These are phyloP conservation scores for Berberis thunbergii DNA, from an alignment of 164 flowering plant genomes.

Conservation along the genomic window DNA sequence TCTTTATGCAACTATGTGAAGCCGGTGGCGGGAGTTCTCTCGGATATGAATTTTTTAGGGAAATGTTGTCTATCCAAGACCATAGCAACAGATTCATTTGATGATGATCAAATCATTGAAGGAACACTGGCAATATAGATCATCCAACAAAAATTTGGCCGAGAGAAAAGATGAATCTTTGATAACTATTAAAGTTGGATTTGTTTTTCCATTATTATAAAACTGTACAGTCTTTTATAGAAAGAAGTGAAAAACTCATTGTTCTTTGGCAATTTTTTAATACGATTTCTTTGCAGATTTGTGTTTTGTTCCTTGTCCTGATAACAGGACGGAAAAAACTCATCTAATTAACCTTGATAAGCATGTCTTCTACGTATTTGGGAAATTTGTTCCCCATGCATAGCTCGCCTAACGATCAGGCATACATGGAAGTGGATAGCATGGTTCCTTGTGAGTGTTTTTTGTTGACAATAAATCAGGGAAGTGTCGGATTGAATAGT, in stretches of 20 bases:
- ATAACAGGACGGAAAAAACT: too few relatives aligned
- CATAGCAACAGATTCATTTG: constrained; percentile 46
- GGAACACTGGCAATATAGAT: constrained; percentile 72
- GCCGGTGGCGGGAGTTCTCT: constrained; percentile 75
- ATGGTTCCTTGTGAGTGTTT: too few relatives aligned
- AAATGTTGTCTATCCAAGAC: constrained; percentile 47
- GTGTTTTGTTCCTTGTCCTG: too few relatives aligned
- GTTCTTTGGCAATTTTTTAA: too few relatives aligned
- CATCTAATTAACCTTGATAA: too few relatives aligned
- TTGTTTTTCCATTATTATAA: background rate
- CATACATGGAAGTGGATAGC: too few relatives aligned
- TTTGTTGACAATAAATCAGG: too few relatives aligned
- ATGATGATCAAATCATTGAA: constrained; percentile 60
- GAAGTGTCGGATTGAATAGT: too few relatives aligned
- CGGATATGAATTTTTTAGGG: constrained; percentile 81
- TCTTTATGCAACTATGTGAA: constrained; percentile 64
- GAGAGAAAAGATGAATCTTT: background rate
- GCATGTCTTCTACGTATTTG: too few relatives aligned
- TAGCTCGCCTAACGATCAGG: too few relatives aligned
- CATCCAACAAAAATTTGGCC: background rate
- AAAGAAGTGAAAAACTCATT: background rate
- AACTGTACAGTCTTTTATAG: background rate
- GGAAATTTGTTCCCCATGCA: too few relatives aligned
- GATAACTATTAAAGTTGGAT: constrained; percentile 4
- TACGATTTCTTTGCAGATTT: too few relatives aligned